Conservation (phyloP, 139 green algal genomes). For the Tetradesmus lagerheimii region DNA sequence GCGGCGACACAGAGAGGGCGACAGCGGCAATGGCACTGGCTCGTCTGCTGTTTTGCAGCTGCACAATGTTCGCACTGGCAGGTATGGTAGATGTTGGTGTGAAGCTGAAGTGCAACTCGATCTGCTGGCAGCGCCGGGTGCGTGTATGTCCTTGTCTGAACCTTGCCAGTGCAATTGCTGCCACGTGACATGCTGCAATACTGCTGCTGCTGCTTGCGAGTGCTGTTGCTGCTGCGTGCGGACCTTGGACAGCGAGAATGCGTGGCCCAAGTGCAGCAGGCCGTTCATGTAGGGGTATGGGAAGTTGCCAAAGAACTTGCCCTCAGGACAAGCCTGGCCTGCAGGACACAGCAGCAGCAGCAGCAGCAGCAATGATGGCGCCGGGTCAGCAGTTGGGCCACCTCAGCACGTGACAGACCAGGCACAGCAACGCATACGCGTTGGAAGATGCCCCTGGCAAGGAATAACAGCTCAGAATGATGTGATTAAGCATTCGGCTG, state of each 20-base stretch:
- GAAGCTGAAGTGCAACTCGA: no score
- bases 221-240: not conserved
- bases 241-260: constrained; percentile 98
- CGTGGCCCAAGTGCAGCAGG: constrained; percentile 97
- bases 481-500: no score
- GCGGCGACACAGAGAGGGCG: no score
- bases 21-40: no score
- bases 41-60: no score
- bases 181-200: not conserved
- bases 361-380: not conserved
- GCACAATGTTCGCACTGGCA: no score
- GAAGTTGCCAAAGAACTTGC: constrained; percentile 99
- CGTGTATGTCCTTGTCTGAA: not conserved
- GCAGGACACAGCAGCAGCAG: not conserved
- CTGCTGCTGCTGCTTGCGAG: not conserved
- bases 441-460: no score
- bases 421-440: not conserved
- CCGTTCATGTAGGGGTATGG: constrained; percentile 99
- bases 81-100: no score
- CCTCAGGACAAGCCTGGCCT: constrained; percentile 48
- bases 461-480: no score
- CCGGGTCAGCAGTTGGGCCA: not conserved
- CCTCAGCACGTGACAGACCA: not conserved
- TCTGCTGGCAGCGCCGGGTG: no score
- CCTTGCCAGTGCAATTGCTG: not conserved